Conservation (phyloP, 129 eudicot genomes). For the Artemisia tridentata region DNA sequence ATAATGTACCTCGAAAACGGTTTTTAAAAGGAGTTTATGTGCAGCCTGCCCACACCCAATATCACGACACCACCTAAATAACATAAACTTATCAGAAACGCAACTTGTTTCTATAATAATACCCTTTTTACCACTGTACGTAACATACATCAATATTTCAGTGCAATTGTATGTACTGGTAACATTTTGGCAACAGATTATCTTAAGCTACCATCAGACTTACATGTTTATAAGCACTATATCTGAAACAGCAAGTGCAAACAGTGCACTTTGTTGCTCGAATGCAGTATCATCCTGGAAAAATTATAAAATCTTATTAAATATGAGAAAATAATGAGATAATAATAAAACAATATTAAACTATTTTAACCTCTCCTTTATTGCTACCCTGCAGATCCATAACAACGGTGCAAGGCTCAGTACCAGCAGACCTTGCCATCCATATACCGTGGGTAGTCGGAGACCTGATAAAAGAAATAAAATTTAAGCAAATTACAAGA, state of each 20-base stretch:
- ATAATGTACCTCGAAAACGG: conserved; percentile 49
- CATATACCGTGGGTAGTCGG: conserved; percentile 84
- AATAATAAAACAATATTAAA: background rate
- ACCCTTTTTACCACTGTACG: too few species aligned
- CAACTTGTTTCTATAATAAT: too few species aligned
- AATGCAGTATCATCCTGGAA: conserved; percentile 76
- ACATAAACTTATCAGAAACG: conserved; percentile 10
- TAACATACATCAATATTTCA: too few species aligned
- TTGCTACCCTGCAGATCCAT: conserved; percentile 45
- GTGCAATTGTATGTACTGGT: too few species aligned
- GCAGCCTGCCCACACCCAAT: conserved; percentile 70
- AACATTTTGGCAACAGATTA: background rate
- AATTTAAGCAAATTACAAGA: background rate
- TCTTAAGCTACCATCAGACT: conserved; percentile 22
- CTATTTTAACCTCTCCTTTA: conserved; percentile 47
- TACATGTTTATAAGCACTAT: conserved; percentile 68
- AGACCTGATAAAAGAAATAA: conserved; percentile 41
- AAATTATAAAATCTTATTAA: background rate
- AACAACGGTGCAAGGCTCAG: conserved; percentile 71
- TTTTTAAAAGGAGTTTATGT: conserved; percentile 54
- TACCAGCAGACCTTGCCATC: conserved; percentile 67
- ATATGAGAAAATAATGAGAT: conserved; percentile 5
- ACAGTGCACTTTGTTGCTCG: conserved; percentile 75
- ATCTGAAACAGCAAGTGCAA: too few species aligned
- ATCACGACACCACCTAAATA: conserved; percentile 54